phyloP scores from a whole-genome alignment of 2,329 filamentous ascomycete genomes.

The Paramyrothecium roridum region DNA sequence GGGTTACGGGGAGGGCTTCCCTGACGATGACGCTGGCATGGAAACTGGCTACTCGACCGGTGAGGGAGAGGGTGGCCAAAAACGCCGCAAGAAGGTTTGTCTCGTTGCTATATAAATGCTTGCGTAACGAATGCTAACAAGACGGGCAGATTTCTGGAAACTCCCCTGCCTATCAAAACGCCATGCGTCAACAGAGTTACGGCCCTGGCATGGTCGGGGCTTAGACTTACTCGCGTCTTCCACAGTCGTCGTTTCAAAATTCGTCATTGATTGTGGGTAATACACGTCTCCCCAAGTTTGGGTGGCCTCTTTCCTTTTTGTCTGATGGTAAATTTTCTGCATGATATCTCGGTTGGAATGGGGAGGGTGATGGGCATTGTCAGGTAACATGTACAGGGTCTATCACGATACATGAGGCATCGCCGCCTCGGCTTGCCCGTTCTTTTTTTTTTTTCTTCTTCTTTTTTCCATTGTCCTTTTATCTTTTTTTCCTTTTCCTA shows the following conservation, averaged over 20 bases:
- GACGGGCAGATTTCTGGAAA: constrained; percentile 42
- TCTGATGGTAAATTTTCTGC: constrained; percentile 9
- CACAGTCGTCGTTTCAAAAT: not conserved
- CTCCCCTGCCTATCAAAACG: constrained; percentile 37
- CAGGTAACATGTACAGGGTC: constrained; percentile 24
- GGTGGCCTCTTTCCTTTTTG: constrained; percentile 5
- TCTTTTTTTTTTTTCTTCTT: not conserved
- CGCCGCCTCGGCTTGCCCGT: constrained; percentile 9
- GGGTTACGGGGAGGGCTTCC: constrained; percentile 70
- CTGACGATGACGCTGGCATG: constrained; percentile 60
- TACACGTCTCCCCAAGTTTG: not conserved
- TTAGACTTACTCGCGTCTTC: constrained; percentile 27
- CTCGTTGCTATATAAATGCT: not conserved
- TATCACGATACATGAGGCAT: constrained; percentile 22
- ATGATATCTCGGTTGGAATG: constrained; percentile 1
- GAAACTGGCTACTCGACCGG: constrained; percentile 68
- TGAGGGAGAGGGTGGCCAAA: constrained; percentile 64
- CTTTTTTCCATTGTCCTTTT: not conserved
- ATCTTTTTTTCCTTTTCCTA: not conserved
- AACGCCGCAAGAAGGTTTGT: constrained; percentile 64
- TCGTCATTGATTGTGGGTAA: no score
- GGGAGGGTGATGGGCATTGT: constrained; percentile 8
- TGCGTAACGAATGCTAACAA: constrained; percentile 10
- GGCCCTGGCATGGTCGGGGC: constrained; percentile 57
- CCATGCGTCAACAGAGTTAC: constrained; percentile 50